phyloP scores from a whole-genome alignment of 2,329 filamentous ascomycete genomes.

The Scedosporium aurantiacum region DNA sequence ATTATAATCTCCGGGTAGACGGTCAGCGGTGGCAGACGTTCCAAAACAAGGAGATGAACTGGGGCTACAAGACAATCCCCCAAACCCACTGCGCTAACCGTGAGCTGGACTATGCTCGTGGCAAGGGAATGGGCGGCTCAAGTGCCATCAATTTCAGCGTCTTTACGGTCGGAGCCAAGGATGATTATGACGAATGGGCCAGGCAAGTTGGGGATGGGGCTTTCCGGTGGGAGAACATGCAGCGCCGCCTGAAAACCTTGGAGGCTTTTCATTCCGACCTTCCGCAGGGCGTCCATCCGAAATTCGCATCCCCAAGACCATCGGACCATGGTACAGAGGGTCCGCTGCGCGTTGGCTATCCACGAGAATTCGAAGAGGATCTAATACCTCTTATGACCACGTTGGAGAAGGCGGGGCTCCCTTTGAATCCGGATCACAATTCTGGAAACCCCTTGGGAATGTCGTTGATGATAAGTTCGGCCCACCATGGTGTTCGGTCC shows the following conservation, averaged over 20 bases:
- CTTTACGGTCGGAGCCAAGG: conserved; percentile 41
- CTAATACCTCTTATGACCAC: conserved; percentile 31
- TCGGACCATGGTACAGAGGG: neutral
- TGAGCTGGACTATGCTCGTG: conserved; percentile 19
- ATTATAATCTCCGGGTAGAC: conserved; percentile 33
- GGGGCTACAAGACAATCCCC: conserved; percentile 37
- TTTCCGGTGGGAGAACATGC: conserved; percentile 43
- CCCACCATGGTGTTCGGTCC: conserved; percentile 33
- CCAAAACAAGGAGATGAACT: conserved; percentile 36
- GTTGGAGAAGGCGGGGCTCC: conserved; percentile 35
- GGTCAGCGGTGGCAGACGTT: conserved; percentile 46
- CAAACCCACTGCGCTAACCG: conserved; percentile 31
- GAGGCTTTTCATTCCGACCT: conserved; percentile 39
- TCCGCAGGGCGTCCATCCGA: conserved; percentile 17
- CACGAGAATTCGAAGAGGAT: conserved; percentile 24
- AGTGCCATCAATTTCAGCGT: conserved; percentile 44
- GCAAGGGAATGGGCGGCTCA: conserved; percentile 39
- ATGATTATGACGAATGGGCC: conserved; percentile 54
- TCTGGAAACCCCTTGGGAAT: conserved; percentile 48
- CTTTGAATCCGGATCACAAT: conserved; percentile 44
- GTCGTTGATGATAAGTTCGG: conserved; percentile 36
- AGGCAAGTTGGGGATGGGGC: conserved; percentile 40
- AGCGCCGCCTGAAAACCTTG: conserved; percentile 37
- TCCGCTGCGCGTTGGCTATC: conserved; percentile 34
- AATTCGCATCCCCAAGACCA: neutral